Conservation (phyloP, 2,329 filamentous ascomycete species). For the Talaromyces marneffei region DNA sequence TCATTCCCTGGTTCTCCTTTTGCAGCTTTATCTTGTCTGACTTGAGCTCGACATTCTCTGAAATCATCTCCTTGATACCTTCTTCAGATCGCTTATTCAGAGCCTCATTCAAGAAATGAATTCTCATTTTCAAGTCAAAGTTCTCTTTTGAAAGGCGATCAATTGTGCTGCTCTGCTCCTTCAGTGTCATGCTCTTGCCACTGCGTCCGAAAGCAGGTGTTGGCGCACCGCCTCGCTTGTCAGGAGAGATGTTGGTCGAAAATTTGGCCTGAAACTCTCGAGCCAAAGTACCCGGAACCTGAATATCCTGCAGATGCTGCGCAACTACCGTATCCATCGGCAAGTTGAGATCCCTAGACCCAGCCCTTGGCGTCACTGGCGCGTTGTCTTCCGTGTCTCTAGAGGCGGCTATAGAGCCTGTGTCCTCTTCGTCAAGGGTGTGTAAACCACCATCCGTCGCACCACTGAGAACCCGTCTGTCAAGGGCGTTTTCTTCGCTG, state of each 20-base stretch:
- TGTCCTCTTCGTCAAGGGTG: conserved; percentile 56
- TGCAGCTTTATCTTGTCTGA: conserved; percentile 83
- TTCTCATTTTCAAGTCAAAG: conserved; percentile 93
- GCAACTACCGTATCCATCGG: conserved; percentile 85
- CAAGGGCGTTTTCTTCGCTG: conserved; percentile 45
- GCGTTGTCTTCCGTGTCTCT: conserved; percentile 38
- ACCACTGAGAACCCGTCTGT: conserved; percentile 36
- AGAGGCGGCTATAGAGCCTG: conserved; percentile 35
- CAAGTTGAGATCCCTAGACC: conserved; percentile 51
- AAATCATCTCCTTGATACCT: conserved; percentile 95
- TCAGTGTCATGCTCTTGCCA: conserved; percentile 74
- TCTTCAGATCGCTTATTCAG: conserved; percentile 91
- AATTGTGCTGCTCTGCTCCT: conserved; percentile 96
- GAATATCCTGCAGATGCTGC: conserved; percentile 81
- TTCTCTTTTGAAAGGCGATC: conserved; percentile 96
- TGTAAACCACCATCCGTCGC: conserved; percentile 46
- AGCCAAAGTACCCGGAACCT: conserved; percentile 82
- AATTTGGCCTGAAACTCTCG: conserved; percentile 75
- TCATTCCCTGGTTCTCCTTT: conserved; percentile 80
- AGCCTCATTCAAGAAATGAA: conserved; percentile 92
- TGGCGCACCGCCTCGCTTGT: conserved; percentile 51
- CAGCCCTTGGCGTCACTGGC: conserved; percentile 66
- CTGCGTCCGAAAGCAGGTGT: conserved; percentile 48
- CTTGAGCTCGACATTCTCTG: conserved; percentile 92
- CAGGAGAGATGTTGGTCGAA: conserved; percentile 53